Evolutionary conservation across 306 rosid species (phyloP), one percentile per base, ranked within the genome.

Genomic region (Quercus bicolor): DNA sequence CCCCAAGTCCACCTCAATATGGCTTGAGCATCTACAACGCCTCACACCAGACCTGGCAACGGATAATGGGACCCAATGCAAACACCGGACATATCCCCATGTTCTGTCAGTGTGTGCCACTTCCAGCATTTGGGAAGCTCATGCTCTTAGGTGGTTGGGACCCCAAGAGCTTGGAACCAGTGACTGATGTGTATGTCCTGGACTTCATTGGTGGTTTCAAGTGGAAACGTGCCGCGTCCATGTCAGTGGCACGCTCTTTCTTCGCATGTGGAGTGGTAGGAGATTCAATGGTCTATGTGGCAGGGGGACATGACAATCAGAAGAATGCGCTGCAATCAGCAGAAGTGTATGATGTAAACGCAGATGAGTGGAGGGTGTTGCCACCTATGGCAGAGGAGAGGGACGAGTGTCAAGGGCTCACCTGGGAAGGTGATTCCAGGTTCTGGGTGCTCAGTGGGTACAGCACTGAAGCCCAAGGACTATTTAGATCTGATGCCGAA

Each of bases 11-110:
- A 11, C 51, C 7, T 9, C 72, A 66, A 34, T 34, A 66, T 10
- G 72, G 72, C 51, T 5, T 66, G 72, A 66, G 26, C 26, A 66
- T 66, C 52, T 66, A 33, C 72, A 66, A 66, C 72, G 72, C 72
- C 72, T 7, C 72, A 12, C 24, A 33, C 51, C 72, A 18, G 52
- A 18, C 72, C 0, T 66, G 72, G 72, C 48, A 66, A 6, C 48
- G 72, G 16, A 33, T 66, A 48, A 34, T 66, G 52, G 37, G 52
- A 45, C 26, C 72, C 11, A 2, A 21, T 40, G 45, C 45, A 40
- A 40, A 40, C 23, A 43, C 23, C 6, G 24, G 23, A 19, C 51
- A 33, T 33, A 8, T 66, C 24, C 72, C 72, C 26, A 66, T 66
- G 72, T 66, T 66, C 52, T 66, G 72, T 45, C 72, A 66, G 51